Base-by-base conservation (phyloP, 768 basidiomycete genomes). In the Tephrocybe rancida region DNA sequence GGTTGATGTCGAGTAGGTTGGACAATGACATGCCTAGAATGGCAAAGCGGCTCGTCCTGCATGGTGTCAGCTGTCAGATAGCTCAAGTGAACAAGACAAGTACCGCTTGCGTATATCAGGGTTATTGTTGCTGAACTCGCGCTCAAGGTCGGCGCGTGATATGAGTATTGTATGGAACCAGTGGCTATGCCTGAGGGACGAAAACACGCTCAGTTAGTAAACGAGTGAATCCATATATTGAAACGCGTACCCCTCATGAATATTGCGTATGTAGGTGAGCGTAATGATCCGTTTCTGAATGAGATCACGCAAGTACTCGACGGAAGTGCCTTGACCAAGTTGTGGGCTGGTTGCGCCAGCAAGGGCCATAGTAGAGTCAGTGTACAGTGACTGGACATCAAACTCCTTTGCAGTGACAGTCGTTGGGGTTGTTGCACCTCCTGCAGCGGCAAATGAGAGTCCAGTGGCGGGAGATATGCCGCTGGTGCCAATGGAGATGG, bases 81-180 rank as follows among this genome's bases (percentile, higher is more conserved):
- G 11, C 14, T 9, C 2, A 5, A 3, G 16, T 48, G 13, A 25
- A 62, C 61, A 41, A 32, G 18, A 14, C 10, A 61, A 79, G 49
- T 52, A 91, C 91, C 90, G 80, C 70, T 85, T 90, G 76, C 83
- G 87, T 85, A 92, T 92, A 18, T 81, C 82, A 6, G 69, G 67
- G 64, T 89, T 91, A 60, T 76, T 83, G 68, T 92, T 91, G 59
- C 79, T 84, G 67, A 94, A 95, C 50, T 82, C 82, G 45, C 77
- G 82, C 52, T 90, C 87, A 3, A 95, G 81, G 49, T 93, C 93
- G 16, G 73, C 62, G 44, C 82, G 82, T 50, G 87, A 85, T 62
- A 95, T 82, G 64, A 90, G 79, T 60, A 95, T 85, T 11, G 93
- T 95, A 66, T 92, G 89, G 63, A 91, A 91, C 92, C 92, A 93